Evolutionary conservation across 805 yeast species (phyloP).

Genomic region (Metschnikowia cubensis): DNA sequence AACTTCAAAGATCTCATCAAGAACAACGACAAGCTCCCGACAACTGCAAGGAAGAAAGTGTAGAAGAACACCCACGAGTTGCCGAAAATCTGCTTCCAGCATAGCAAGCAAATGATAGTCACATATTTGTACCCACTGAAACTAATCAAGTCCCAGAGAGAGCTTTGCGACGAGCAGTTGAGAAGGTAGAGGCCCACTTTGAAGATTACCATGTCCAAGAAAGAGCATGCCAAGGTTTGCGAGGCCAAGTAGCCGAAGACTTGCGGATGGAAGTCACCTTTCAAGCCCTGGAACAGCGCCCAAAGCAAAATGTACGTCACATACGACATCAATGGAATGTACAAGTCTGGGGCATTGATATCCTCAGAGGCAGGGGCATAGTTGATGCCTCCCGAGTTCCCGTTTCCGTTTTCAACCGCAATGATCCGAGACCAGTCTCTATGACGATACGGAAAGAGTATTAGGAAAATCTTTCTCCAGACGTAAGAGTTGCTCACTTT

Average conservation of each 20-base stretch:
- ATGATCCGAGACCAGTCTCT: conserved; percentile 72
- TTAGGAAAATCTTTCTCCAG: conserved; percentile 61
- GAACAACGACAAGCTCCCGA: conserved; percentile 51
- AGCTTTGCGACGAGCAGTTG: conserved; percentile 56
- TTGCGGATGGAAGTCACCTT: conserved; percentile 91
- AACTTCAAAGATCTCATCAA: conserved; percentile 67
- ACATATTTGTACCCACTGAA: conserved; percentile 95
- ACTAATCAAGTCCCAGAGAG: conserved; percentile 76
- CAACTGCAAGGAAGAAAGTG: conserved; percentile 28
- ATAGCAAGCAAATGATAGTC: conserved; percentile 58
- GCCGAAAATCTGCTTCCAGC: conserved; percentile 46
- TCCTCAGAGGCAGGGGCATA: conserved; percentile 82
- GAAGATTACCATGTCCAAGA: conserved; percentile 70
- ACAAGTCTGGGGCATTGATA: conserved; percentile 92
- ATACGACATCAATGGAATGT: conserved; percentile 91
- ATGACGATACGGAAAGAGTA: conserved; percentile 82
- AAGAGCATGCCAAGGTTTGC: conserved; percentile 76
- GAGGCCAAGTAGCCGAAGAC: conserved; percentile 83
- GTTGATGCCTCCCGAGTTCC: conserved; percentile 22
- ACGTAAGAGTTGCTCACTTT: conserved; percentile 90
- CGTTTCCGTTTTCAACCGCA: conserved; percentile 19
- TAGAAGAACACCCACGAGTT: conserved; percentile 34
- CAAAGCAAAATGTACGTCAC: conserved; percentile 81
- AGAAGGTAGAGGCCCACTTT: conserved; percentile 81
- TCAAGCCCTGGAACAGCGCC: conserved; percentile 80